phyloP scores from a whole-genome alignment of 2,329 filamentous ascomycete species.

The Fusarium sp. region DNA sequence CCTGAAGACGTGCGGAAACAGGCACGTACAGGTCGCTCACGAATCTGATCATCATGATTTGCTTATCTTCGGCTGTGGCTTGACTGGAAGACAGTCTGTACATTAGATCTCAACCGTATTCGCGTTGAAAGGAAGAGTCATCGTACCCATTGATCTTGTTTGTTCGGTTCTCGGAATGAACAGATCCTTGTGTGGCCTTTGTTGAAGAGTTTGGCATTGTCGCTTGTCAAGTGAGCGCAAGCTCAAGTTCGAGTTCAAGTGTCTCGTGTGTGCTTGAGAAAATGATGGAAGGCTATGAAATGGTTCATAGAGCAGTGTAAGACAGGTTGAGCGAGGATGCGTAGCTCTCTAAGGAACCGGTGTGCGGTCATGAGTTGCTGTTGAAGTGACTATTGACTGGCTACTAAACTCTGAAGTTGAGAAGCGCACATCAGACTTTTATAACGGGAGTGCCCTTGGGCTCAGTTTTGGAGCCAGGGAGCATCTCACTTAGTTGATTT shows the following conservation, averaged over 20 bases:
- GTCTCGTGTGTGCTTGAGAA: neutral
- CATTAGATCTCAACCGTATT: neutral
- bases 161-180: neutral
- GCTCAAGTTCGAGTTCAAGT: neutral
- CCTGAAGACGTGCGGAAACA: neutral
- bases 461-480: neutral
- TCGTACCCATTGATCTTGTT: neutral
- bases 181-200: neutral
- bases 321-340: neutral
- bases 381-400: neutral
- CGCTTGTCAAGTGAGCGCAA: neutral
- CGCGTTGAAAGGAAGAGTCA: neutral
- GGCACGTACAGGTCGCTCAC: neutral
- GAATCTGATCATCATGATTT: neutral
- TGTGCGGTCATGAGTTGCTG: neutral
- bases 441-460: neutral
- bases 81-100: neutral
- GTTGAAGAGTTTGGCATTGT: neutral
- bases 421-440: neutral
- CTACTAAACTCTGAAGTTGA: neutral
- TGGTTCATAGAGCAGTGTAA: neutral
- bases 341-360: neutral
- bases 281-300: neutral
- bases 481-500: neutral
- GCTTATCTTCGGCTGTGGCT: neutral